phyloP scores from a whole-genome alignment of 2,329 filamentous ascomycete species.

The Sphaerulina populicola region DNA sequence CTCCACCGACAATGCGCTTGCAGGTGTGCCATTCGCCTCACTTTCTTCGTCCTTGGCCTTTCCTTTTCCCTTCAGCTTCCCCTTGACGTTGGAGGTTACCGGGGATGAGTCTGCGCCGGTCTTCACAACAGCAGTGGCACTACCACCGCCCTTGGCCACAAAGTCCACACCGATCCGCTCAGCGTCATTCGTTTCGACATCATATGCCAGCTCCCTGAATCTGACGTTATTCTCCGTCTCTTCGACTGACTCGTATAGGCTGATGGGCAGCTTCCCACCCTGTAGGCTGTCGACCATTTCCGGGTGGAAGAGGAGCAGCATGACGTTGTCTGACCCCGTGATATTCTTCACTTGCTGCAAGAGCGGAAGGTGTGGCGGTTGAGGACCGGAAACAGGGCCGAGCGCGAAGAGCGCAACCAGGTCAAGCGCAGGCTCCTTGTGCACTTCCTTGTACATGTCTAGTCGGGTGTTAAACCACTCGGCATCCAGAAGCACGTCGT shows the following conservation, averaged over 20 bases:
- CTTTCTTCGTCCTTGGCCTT: conserved; percentile 39
- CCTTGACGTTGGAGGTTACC: conserved; percentile 29
- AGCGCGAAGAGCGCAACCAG: conserved; percentile 64
- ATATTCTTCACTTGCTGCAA: conserved; percentile 57
- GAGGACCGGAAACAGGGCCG: conserved; percentile 62
- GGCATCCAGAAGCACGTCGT: conserved; percentile 55
- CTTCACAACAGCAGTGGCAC: conserved; percentile 55
- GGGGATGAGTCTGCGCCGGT: conserved; percentile 16
- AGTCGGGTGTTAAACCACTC: conserved; percentile 69
- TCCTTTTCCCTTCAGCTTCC: conserved; percentile 36
- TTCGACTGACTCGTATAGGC: conserved; percentile 73
- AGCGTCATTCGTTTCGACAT: conserved; percentile 85
- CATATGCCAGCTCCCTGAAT: conserved; percentile 77
- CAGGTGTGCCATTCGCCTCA: conserved; percentile 29
- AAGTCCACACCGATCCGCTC: conserved; percentile 98
- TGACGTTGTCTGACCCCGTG: conserved; percentile 64
- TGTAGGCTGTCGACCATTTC: conserved; percentile 47
- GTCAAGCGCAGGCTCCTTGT: conserved; percentile 68
- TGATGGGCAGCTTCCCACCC: conserved; percentile 76
- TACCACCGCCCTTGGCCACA: conserved; percentile 74
- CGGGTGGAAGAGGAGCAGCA: conserved; percentile 82
- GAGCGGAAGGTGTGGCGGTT: conserved; percentile 58
- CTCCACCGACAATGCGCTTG: conserved; percentile 46
- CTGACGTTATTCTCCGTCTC: conserved; percentile 66
- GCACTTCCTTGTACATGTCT: conserved; percentile 82